Base-by-base conservation (phyloP, 306 rosid genomes). In the Cicer bijugum region DNA sequence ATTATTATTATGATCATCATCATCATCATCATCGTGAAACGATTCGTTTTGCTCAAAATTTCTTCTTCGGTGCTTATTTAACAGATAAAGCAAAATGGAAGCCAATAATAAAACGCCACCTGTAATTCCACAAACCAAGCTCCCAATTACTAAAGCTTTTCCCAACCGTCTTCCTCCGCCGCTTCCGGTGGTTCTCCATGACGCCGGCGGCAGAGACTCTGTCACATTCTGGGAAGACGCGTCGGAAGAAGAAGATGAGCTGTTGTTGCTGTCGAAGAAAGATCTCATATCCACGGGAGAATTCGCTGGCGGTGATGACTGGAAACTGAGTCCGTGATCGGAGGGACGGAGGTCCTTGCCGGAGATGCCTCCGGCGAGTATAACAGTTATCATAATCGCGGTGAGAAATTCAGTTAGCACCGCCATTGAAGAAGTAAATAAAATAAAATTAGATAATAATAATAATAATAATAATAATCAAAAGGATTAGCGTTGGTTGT, bases 271-370 rank as follows among this genome's bases (percentile, higher is more conserved):
- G 76, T 81, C 89, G 87, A 91, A 94, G 86, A 91, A 94, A 52
- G 94, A 81, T 62, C 3, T 80, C 90, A 86, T 87, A 64, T 71
- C 90, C 44, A 75, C 60, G 39, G 96, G 37, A 0, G 67, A 76
- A 9, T 74, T 75, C 6, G 63, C 39, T 40, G 77, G 82, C 7
- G 86, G 81, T 6, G 89, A 60, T 44, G 78, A 71, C 81, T 90
- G 93, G 85, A 62, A 87, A 6, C 15, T 77, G 47, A 94, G 82
- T 0, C 98, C 97, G 69, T 94, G 98, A 28, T 88, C 82, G 45
- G 98, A 88, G 1, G 98, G 98, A 40, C 97, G 89, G 67, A 91
- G 84, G 52, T 93, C 98, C 33, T 72, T 74, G 5, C 76, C 83
- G 44, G 78, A n/a, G 74, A 84, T 69, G 6, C 2, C 37, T 17